Conservation (phyloP, 2,329 filamentous ascomycete species). For the Sporothrix globosa region DNA sequence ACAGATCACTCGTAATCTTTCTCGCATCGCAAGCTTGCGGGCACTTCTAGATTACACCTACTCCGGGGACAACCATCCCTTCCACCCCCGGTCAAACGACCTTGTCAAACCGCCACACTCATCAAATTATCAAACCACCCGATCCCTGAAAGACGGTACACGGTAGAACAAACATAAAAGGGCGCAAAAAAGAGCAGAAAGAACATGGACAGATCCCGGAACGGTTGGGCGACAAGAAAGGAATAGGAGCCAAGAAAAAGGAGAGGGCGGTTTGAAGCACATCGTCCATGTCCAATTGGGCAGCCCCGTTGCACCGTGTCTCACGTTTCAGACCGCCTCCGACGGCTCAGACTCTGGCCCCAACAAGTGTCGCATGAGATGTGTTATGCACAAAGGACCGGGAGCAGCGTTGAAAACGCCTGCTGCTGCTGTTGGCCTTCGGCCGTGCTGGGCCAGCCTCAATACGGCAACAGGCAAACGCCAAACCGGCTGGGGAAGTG, state of each 20-base stretch:
- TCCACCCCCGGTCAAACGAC: conserved; percentile 11
- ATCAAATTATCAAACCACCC: conserved; percentile 25
- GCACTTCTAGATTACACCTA: not conserved
- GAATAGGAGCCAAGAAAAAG: not conserved
- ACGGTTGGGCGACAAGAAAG: conserved; percentile 11
- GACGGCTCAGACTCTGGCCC: conserved; percentile 33
- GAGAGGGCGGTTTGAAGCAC: not conserved
- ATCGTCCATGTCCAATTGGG: not conserved
- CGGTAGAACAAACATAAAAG: not conserved
- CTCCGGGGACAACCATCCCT: not conserved
- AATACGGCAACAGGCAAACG: conserved; percentile 5
- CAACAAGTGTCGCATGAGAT: conserved; percentile 29
- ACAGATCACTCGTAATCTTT: not conserved
- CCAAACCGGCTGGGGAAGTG: not conserved
- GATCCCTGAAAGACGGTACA: conserved; percentile 23
- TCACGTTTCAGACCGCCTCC: conserved; percentile 35
- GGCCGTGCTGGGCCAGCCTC: conserved; percentile 15
- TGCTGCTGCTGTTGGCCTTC: conserved; percentile 7
- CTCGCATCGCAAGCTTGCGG: not conserved
- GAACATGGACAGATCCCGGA: not conserved
- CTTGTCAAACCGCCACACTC: conserved; percentile 29
- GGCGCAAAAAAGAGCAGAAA: not conserved
- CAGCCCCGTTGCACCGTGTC: conserved; percentile 32
- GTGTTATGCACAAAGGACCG: conserved; percentile 15
- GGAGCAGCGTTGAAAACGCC: not conserved